Percentiles rank a stretch among this genome's conserved stretches.
Evolutionary conservation across 331 rosid genomes (phyloP).

Genomic region (Rosa hybrid): DNA sequence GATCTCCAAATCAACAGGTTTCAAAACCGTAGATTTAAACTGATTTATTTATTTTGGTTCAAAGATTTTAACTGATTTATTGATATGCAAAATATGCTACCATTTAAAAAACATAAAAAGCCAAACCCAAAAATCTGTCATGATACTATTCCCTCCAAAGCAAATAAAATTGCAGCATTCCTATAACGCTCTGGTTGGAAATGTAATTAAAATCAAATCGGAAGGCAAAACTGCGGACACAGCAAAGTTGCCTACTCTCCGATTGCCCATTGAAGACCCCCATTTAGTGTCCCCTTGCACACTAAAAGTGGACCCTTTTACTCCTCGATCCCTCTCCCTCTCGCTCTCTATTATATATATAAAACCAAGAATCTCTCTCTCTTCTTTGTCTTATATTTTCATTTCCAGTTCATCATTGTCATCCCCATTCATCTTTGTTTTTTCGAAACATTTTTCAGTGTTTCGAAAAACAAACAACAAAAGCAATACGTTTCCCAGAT

Average conservation of each 20-base stretch:
- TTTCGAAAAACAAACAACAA: neutral
- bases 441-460: neutral
- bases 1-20: neutral
- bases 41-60: no score
- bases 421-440: slow-evolving; percentile 9
- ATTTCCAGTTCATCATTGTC: slow-evolving; percentile 12
- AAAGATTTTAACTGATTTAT: neutral
- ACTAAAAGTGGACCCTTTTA: slow-evolving; percentile 13
- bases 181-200: neutral
- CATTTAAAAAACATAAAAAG: neutral
- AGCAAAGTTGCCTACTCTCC: slow-evolving; percentile 22
- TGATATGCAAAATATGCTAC: neutral
- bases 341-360: neutral
- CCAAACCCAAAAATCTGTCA: neutral
- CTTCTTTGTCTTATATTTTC: slow-evolving; percentile 5
- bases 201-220: slow-evolving; percentile 36
- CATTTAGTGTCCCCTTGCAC: neutral
- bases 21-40: slow-evolving; percentile 3
- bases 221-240: slow-evolving; percentile 16
- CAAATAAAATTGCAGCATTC: neutral
- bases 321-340: slow-evolving; percentile 8
- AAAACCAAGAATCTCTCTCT: neutral
- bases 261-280: slow-evolving; percentile 21
- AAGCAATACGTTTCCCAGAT: slow-evolving; percentile 25
- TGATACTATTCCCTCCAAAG: neutral